phyloP scores from a whole-genome alignment of 2,329 filamentous ascomycete species.

The Aspergillus hortae region DNA sequence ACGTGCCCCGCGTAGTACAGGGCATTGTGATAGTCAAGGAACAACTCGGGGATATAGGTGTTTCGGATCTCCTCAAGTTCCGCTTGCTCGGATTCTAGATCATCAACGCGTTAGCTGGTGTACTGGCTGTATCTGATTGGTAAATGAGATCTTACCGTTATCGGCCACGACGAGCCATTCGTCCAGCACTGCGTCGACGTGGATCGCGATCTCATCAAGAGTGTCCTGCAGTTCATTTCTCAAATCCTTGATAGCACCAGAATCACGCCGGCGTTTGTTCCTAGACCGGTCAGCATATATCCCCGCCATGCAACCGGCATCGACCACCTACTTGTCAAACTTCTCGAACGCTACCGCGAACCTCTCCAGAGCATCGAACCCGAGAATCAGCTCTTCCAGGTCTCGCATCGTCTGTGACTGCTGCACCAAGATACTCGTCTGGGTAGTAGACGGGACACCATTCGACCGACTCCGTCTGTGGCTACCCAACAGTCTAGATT shows the following conservation, averaged over 20 bases:
- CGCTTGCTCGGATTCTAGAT: slow-evolving; percentile 52
- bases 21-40: slow-evolving; percentile 78
- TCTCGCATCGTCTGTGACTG: slow-evolving; percentile 64
- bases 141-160: slow-evolving; percentile 47
- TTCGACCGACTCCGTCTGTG: slow-evolving; percentile 29
- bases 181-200: slow-evolving; percentile 58
- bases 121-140: not conserved
- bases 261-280: slow-evolving; percentile 32
- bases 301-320: slow-evolving; percentile 2
- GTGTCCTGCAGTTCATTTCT: slow-evolving; percentile 54
- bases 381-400: slow-evolving; percentile 63
- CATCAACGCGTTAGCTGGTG: slow-evolving; percentile 2
- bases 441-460: slow-evolving; percentile 20
- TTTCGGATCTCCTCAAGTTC: slow-evolving; percentile 66
- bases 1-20: slow-evolving; percentile 74
- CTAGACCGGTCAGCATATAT: slow-evolving; percentile 16
- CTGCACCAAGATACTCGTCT: slow-evolving; percentile 24
- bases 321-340: slow-evolving; percentile 36
- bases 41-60: slow-evolving; percentile 78
- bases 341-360: slow-evolving; percentile 56
- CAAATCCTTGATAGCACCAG: slow-evolving; percentile 45
- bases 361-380: slow-evolving; percentile 65
- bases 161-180: slow-evolving; percentile 59
- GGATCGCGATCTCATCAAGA: slow-evolving; percentile 54
- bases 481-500: slow-evolving; percentile 24